phyloP scores from a whole-genome alignment of 2,329 filamentous ascomycete species.

The Botrytis sinoallii region DNA sequence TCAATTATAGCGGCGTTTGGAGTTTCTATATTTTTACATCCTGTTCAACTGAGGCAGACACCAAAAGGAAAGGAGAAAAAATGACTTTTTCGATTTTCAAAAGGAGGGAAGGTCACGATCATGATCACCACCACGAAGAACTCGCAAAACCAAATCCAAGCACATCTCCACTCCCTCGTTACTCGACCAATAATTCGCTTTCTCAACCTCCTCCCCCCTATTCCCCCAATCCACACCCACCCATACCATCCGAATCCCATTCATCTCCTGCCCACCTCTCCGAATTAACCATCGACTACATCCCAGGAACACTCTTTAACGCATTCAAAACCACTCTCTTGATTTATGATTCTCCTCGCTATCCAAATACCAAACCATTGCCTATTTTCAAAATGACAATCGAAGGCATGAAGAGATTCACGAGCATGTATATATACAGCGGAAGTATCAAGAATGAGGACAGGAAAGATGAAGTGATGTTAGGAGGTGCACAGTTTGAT shows the following conservation, averaged over 20 bases:
- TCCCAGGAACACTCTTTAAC: background rate
- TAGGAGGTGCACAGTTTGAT: background rate
- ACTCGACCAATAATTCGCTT: background rate
- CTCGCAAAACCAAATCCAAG: fast-evolving
- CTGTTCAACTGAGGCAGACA: background rate
- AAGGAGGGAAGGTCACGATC: background rate
- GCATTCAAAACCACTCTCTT: background rate
- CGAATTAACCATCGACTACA: background rate
- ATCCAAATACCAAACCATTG: background rate
- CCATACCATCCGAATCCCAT: background rate
- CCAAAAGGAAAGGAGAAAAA: background rate
- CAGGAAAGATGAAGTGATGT: background rate
- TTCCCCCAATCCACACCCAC: background rate
- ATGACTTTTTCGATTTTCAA: background rate
- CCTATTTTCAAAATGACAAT: background rate
- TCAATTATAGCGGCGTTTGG: background rate
- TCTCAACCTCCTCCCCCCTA: background rate
- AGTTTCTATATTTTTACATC: background rate
- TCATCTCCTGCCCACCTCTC: background rate
- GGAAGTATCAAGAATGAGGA: background rate
- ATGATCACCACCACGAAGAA: background rate
- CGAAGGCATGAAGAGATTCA: background rate
- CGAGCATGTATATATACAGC: background rate
- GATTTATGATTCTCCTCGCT: background rate
- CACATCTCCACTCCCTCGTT: background rate